phyloP scores from a whole-genome alignment of 805 yeast genomes.

The Debaryomyces castellii region DNA sequence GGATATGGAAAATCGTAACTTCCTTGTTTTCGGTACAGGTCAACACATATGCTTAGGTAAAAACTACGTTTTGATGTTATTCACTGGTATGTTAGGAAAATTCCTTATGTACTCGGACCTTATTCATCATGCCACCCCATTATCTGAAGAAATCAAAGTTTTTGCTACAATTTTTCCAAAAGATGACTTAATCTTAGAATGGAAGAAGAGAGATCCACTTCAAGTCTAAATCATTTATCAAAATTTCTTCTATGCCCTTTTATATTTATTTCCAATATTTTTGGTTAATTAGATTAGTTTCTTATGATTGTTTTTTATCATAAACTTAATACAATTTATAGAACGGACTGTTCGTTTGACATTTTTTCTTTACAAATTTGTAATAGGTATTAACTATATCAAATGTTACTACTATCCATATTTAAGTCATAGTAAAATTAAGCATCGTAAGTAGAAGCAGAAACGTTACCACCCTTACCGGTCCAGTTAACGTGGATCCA shows the following conservation, averaged over 20 bases:
- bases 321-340: background rate
- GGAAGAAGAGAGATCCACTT: slow-evolving; percentile 62
- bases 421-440: slow-evolving; percentile 35
- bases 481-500: slow-evolving; percentile 99
- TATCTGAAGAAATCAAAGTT: slow-evolving; percentile 89
- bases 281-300: background rate
- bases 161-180: slow-evolving; percentile 98
- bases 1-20: slow-evolving; percentile 75
- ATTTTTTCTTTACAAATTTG: background rate
- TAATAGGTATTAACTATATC: background rate
- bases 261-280: background rate
- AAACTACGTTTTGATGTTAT: slow-evolving; percentile 86
- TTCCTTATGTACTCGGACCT: slow-evolving; percentile 79
- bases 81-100: slow-evolving; percentile 89
- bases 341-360: background rate
- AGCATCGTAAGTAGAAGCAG: slow-evolving; percentile 94
- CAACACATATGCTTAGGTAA: slow-evolving; percentile 96
- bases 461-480: slow-evolving; percentile 96
- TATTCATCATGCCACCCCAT: slow-evolving; percentile 76
- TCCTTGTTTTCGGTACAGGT: slow-evolving; percentile 97
- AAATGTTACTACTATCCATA: slow-evolving; percentile 1
- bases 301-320: background rate
- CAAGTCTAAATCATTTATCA: slow-evolving; percentile 4
- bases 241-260: background rate
- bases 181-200: slow-evolving; percentile 84